Evolutionary conservation across 352 stramenopile species (phyloP).

Genomic region (Pythium vanterpoolii): DNA sequence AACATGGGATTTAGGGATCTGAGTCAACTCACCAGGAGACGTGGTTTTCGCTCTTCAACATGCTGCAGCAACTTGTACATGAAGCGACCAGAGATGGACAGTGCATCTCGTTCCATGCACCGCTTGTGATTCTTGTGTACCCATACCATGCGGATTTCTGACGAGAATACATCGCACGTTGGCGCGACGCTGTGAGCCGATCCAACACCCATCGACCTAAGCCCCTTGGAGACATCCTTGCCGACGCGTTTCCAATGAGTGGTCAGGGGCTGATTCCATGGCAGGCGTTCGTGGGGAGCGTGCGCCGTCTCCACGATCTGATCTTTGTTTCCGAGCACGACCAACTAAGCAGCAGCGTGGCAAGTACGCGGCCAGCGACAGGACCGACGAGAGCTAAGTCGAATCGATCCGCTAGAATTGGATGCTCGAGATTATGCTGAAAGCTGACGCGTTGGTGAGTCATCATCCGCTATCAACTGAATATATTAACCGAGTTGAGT

Average conservation of each 20-base stretch:
- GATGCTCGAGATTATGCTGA: no score
- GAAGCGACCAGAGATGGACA: not conserved
- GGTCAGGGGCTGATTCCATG: not conserved
- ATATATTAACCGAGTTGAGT: no score
- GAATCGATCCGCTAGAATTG: no score
- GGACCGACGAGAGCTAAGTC: no score
- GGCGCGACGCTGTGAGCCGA: not conserved
- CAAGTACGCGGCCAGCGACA: not conserved
- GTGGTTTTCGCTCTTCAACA: constrained; percentile 12
- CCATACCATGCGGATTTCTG: constrained; percentile 16
- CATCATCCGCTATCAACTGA: no score
- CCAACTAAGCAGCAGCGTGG: not conserved
- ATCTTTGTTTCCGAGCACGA: not conserved
- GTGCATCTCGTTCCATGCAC: constrained; percentile 1
- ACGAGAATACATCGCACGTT: constrained; percentile 8
- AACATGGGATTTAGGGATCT: not conserved
- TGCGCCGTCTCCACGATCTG: not conserved
- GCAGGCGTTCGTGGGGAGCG: not conserved
- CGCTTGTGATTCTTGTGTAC: constrained; percentile 16
- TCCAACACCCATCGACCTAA: no score
- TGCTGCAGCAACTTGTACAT: not conserved
- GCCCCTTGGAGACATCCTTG: not conserved
- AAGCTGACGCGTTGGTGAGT: no score
- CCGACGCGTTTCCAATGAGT: not conserved
- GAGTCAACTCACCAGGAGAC: not conserved